Base-by-base conservation (phyloP, 805 yeast species). In the Saccharomycopsis sp. region DNA sequence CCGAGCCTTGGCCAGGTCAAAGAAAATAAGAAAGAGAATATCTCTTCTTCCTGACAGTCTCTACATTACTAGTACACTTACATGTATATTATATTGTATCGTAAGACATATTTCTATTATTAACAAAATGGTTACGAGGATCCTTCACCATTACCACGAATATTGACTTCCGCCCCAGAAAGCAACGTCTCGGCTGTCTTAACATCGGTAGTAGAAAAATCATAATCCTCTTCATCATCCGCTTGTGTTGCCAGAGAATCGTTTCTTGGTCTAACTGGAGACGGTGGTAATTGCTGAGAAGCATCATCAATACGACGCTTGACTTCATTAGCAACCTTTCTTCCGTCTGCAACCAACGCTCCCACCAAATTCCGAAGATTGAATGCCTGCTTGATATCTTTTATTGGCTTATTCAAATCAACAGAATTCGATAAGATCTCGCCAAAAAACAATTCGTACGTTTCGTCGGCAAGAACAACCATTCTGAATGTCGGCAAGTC, bases 381-480 rank as follows among this genome's bases (percentile, higher is more conserved):
- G 56, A 80, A 81, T 44, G 77, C 73, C 64, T 76, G 78, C 52
- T 75, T 75, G 42, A 75, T 74, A 47, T 63, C 62, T 50, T 70
- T 78, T 52, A 80, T 76, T 42, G 79, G 82, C 63, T 80, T 79
- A 58, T 81, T 79, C 53, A 89, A 76, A 67, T 87, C 89, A 55
- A 89, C 78, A 0, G 93, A 80, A n/a, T 76, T 70, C 58, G 87
- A 78, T 38, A 90, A 74, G 0, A 91, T 86, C 24, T 77, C 74
- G 14, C 89, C 78, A 72, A 94, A 94, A 62, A 93, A 83, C 47
- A 87, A 75, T 70, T 94, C 98, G 64, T 90, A 87, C 0, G 97
- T 88, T 67, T 91, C 98, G 69, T 92, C 97, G 0, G 98, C 97
- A 3, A 93, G 75, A 3, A 94, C 74, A 1, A 94, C 96, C 99